Evolutionary conservation across 352 stramenopile species (phyloP), one percentile per base, ranked within the genome.

Genomic region (Globisporangium ultimum): DNA sequence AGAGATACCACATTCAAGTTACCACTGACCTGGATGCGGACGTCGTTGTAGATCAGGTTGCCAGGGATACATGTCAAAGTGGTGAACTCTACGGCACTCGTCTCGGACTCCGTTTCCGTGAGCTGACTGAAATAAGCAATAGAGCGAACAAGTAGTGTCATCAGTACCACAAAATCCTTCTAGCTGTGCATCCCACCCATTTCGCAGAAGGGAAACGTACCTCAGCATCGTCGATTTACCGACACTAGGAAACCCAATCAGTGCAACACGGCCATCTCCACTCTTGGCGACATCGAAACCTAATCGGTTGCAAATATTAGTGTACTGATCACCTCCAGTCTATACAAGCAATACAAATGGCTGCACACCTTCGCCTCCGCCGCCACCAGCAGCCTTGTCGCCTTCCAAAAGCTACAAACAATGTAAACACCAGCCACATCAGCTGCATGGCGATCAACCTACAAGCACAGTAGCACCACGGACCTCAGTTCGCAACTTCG

Each of bases 41-140:
- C 93, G 62, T 98, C 93, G 69, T 97, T 98, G 82, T 98, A 98
- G 56, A 97, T 88, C 55, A 98, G 70, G 71, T 98, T 98, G 34
- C 96, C 97, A 28, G 97, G 97, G 63, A 99, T 99, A 67, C 96
- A 99, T 21, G 97, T 99, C 14, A 99, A 67, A 48, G 97, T 99
- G 9, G 97, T 99, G 72, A 99, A 99, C 76, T 99, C 97, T 55
- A 99, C 98, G 8, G 93, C 89, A 20, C 97, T 98, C 21, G 94
- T 93, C 75, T 98, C 95, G 17, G 88, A 98, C 73, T 98, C 83
- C 17, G 97, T 99, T 56, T 98, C 95, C 9, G 97, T 99, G 51
- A 99, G 67, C 52, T 97, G 89, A 74, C 83, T 96, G 55, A 24
- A 46, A 3, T 21, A 2, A 13, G 14, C 38, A 43, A 43, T 10